A percentile compares a stretch with the other conserved stretches of the same genome.
These are phyloP conservation scores for Penicillium oxalicum DNA, from an alignment of 2,329 filamentous ascomycete species.

Conservation along the genomic window DNA sequence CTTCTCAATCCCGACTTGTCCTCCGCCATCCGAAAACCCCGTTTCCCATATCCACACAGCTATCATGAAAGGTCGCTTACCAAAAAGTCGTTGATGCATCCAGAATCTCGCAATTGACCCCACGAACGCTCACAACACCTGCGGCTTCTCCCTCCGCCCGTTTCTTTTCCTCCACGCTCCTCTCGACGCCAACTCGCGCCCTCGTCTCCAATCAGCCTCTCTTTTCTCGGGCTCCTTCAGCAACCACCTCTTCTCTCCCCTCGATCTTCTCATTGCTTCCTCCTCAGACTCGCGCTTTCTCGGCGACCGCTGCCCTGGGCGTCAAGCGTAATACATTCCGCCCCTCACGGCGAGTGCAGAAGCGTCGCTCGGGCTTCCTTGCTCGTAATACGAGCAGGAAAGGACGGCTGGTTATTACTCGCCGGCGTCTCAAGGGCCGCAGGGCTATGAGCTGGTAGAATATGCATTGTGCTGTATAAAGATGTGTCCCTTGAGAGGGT, in stretches of 20 bases:
- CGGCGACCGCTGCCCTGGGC: conserved; percentile 38
- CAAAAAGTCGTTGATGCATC: conserved; percentile 2
- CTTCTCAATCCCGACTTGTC: neutral
- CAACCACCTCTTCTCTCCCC: conserved; percentile 10
- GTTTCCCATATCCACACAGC: no score
- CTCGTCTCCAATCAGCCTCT: conserved; percentile 37
- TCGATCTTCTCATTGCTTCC: conserved; percentile 21
- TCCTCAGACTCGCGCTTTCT: conserved; percentile 36
- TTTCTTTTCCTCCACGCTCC: conserved; percentile 36
- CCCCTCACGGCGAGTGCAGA: conserved; percentile 55
- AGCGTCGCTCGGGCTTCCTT: conserved; percentile 57
- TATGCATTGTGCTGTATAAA: neutral
- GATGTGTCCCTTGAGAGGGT: neutral
- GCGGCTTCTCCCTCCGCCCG: conserved; percentile 32
- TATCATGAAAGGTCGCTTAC: neutral
- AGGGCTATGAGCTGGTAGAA: conserved; percentile 48
- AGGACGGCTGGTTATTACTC: conserved; percentile 50
- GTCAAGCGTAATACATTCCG: conserved; percentile 52
- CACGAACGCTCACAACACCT: conserved; percentile 22
- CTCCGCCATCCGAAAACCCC: conserved; percentile 2
- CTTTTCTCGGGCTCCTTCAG: conserved; percentile 12
- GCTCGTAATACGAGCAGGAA: conserved; percentile 47
- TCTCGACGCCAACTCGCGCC: conserved; percentile 22
- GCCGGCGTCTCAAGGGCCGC: conserved; percentile 51
- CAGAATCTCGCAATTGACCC: conserved; percentile 16